These are phyloP conservation scores for Sclerotinia glacialis DNA, from an alignment of 2,329 filamentous ascomycete genomes.

Conservation along the genomic window DNA sequence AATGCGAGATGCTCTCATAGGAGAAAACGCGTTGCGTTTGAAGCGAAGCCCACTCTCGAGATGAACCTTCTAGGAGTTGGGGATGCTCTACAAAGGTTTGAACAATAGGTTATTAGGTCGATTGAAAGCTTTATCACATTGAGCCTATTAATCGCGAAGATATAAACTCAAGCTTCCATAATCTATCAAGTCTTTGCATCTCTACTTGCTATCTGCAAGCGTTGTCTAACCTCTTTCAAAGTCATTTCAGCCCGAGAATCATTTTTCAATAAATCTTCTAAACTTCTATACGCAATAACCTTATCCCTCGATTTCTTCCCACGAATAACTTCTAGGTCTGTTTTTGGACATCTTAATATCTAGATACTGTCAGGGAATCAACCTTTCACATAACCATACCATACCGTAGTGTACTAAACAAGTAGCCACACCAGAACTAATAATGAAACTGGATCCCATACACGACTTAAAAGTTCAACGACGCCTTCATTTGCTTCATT, in stretches of 20 bases:
- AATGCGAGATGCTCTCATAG: neutral
- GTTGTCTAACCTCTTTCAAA: constrained; percentile 32
- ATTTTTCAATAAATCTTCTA: constrained; percentile 34
- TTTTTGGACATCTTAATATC: constrained; percentile 60
- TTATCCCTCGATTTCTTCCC: constrained; percentile 66
- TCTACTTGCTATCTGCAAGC: constrained; percentile 25
- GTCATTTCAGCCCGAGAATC: constrained; percentile 37
- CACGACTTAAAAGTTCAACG: constrained; percentile 58
- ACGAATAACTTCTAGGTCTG: constrained; percentile 59
- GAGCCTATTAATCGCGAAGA: neutral
- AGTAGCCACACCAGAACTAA: neutral
- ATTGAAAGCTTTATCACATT: neutral
- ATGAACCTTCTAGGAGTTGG: neutral
- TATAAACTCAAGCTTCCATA: neutral
- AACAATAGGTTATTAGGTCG: neutral
- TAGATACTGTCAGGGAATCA: constrained; percentile 35
- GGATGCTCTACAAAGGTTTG: neutral
- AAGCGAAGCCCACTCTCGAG: neutral
- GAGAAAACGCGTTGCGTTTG: neutral
- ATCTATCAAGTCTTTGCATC: constrained; percentile 24
- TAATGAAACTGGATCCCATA: constrained; percentile 36
- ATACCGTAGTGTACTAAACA: too few relatives aligned
- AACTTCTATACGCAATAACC: constrained; percentile 46
- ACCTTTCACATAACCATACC: neutral
- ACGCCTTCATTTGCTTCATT: constrained; percentile 70